Base-by-base conservation (phyloP, 2,329 filamentous ascomycete genomes). In the Penicillium italicum region DNA sequence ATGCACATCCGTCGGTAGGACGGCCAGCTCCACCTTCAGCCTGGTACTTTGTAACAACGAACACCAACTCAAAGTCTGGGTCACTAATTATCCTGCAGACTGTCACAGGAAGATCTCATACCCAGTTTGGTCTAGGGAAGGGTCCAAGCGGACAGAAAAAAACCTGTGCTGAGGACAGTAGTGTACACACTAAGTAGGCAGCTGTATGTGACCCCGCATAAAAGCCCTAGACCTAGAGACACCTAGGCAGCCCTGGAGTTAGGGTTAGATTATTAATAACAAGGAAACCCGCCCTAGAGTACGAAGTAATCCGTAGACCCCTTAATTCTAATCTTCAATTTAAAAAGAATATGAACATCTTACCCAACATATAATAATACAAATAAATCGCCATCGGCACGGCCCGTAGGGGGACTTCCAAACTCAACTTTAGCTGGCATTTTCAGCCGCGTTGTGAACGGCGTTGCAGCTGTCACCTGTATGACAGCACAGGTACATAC, bases 381-480 rank as follows among this genome's bases (percentile, higher is more conserved):
- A 34, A n/a, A 26, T 20, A 24, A 47, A 18, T 31, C 11, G 9
- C 22, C 24, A 36, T 26, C 44, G 53, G 48, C 37, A 57, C 54
- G 51, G 48, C 31, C 58, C 56, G 52, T 20, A 12, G 20, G 26
- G 45, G 20, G 41, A 18, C 55, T 43, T 18, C 36, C 20, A 43
- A 55, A 47, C 26, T 36, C 41, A 42, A 33, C 46, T 18, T 31
- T 22, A 46, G 36, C 24, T 44, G 11, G 12, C 24, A 38, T 22
- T 20, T n/a, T 31, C 31, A 22, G 53, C 47, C 51, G 30, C 34
- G 22, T 54, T 47, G 49, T 48, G 41, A 60, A 47, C 44, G 47
- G 41, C 55, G 54, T 49, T 55, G 55, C 58, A 60, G 53, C 40
- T 55, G 53, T 42, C 53, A 62, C 31, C 41, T 42, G 45, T 53